Percentiles rank a stretch among this genome's conserved stretches.
These are phyloP conservation scores for Penicillium aurantiogriseum DNA, from an alignment of 2,329 filamentous ascomycete genomes.

Conservation along the genomic window DNA sequence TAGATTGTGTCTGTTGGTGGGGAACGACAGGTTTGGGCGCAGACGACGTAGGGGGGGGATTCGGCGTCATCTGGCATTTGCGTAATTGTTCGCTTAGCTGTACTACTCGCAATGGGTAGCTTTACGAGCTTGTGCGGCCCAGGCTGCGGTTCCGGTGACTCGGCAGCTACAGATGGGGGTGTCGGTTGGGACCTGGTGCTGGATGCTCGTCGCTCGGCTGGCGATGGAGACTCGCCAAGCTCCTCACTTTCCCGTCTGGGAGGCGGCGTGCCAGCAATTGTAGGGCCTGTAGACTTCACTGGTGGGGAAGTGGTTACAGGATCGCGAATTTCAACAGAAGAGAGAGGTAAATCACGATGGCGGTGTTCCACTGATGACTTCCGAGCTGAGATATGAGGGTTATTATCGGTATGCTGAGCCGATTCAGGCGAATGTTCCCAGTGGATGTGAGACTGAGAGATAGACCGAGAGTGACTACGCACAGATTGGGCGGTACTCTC, in stretches of 20 bases:
- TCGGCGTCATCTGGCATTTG: constrained; percentile 4
- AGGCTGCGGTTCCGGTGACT: neutral
- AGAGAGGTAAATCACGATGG: constrained; percentile 26
- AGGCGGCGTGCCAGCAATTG: constrained; percentile 20
- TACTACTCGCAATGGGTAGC: neutral
- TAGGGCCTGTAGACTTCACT: constrained; percentile 1
- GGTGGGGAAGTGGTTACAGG: neutral
- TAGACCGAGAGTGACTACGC: neutral
- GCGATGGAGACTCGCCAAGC: constrained; percentile 24
- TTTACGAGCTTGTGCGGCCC: neutral
- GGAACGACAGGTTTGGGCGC: neutral
- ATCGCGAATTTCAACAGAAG: constrained; percentile 24
- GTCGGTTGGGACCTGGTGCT: constrained; percentile 1
- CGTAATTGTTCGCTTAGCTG: constrained; percentile 3
- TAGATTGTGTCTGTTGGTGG: neutral
- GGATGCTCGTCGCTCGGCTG: constrained; percentile 3
- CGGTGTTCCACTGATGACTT: constrained; percentile 1
- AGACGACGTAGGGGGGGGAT: neutral
- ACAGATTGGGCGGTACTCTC: neutral
- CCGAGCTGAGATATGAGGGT: neutral
- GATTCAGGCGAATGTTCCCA: neutral
- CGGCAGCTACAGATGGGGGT: neutral
- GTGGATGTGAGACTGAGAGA: neutral
- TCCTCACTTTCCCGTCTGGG: constrained; percentile 28
- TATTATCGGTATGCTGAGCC: neutral